Conservation (phyloP, 306 rosid species). For the Quercus mongolica region DNA sequence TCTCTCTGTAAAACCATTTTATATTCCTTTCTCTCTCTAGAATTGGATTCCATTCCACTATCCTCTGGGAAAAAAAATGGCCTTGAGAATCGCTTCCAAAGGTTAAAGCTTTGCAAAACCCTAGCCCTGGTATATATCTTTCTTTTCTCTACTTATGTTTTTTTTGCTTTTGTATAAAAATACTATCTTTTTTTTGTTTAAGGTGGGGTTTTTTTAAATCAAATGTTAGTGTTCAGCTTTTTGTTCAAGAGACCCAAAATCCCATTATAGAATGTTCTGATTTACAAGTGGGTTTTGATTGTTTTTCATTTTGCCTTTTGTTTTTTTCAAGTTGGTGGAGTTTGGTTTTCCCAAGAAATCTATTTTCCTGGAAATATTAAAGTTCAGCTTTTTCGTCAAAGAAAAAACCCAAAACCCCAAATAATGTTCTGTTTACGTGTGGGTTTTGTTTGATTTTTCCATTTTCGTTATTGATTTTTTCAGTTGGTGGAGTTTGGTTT, state of each 20-base stretch:
- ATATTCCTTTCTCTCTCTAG: slow-evolving; percentile 2
- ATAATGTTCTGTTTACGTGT: slow-evolving; percentile 15
- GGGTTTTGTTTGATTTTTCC: not conserved
- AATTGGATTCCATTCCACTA: slow-evolving; percentile 20
- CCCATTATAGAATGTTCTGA: slow-evolving; percentile 25
- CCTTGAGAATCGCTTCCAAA: slow-evolving; percentile 17
- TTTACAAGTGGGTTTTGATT: slow-evolving; percentile 1
- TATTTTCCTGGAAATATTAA: slow-evolving; percentile 26
- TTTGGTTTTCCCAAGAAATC: slow-evolving; percentile 32
- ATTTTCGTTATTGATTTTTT: not conserved
- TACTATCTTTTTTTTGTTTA: slow-evolving; percentile 2
- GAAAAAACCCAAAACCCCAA: slow-evolving; percentile 30
- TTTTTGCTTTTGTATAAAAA: not conserved
- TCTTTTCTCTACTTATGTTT: not conserved
- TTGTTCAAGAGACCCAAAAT: slow-evolving; percentile 27
- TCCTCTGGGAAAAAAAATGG: slow-evolving; percentile 1
- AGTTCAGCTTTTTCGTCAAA: not conserved
- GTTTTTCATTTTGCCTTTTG: not conserved
- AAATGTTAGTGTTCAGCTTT: slow-evolving; percentile 5
- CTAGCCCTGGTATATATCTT: slow-evolving; percentile 37
- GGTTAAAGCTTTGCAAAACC: slow-evolving; percentile 29
- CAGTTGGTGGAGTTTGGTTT: slow-evolving; percentile 34
- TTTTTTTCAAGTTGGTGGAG: slow-evolving; percentile 1
- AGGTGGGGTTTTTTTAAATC: slow-evolving; percentile 17
- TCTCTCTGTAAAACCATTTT: not conserved